Percentiles rank a stretch among this genome's conserved stretches.
Conservation (phyloP, 352 stramenopile species). For the Saprolegnia parasitica region DNA sequence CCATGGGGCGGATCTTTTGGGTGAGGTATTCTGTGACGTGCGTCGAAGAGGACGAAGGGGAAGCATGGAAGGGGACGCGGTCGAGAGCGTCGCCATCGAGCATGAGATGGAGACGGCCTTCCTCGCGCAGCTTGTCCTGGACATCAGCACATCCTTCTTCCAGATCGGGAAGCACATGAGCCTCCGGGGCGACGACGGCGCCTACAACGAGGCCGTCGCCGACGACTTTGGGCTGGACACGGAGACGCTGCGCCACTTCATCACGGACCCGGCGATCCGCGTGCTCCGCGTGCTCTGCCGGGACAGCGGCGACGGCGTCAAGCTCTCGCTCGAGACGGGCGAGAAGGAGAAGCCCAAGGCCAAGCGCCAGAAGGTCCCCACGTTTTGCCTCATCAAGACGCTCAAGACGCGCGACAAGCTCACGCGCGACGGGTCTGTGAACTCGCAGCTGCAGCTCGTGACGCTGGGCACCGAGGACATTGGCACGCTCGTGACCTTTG, state of each 20-base stretch:
- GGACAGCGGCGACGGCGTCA: slow-evolving; percentile 20
- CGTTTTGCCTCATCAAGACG: slow-evolving; percentile 85
- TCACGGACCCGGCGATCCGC: slow-evolving; percentile 11
- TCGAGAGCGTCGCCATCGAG: neutral
- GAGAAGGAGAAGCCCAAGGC: slow-evolving; percentile 30
- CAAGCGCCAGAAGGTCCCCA: slow-evolving; percentile 31
- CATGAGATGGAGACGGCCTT: slow-evolving; percentile 21
- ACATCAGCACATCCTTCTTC: slow-evolving; percentile 25
- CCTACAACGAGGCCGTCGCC: slow-evolving; percentile 2
- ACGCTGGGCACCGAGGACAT: slow-evolving; percentile 62
- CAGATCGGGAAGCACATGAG: slow-evolving; percentile 16
- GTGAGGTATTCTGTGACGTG: neutral
- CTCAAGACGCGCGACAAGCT: slow-evolving; percentile 49
- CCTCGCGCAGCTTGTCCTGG: slow-evolving; percentile 22
- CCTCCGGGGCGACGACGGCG: slow-evolving; percentile 5
- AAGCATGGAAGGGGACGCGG: slow-evolving; percentile 19
- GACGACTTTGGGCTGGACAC: slow-evolving; percentile 22
- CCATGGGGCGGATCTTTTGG: too few species aligned
- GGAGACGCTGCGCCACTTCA: slow-evolving; percentile 16
- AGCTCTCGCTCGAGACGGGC: slow-evolving; percentile 27
- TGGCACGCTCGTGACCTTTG: slow-evolving; percentile 30
- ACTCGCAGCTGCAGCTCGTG: slow-evolving; percentile 83
- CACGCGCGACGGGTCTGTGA: slow-evolving; percentile 60
- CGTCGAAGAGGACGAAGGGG: neutral
- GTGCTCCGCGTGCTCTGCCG: slow-evolving; percentile 17